Evolutionary conservation across 176 grass and related monocot species (phyloP), one percentile per base, ranked within the genome.

Genomic region (Rhipidocladum racemiflorum): DNA sequence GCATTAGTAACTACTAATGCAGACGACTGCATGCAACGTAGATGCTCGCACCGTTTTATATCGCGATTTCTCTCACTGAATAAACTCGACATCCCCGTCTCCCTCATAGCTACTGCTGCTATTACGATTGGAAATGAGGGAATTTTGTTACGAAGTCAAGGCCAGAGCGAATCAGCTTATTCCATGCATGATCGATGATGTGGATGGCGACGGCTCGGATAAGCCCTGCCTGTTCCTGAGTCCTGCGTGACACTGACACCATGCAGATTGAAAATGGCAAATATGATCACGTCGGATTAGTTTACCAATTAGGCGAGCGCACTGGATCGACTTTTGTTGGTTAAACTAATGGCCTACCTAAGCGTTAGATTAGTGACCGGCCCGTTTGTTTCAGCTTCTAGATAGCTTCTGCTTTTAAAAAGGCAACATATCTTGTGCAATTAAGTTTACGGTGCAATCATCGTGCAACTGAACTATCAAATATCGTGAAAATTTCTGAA

Each of bases 341-440:
- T 76, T 89, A 60, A 78, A 61, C 48, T 83, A 78, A 55, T 78
- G 24, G 55, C 56, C 80, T 78, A 86, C 56, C 79, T 71, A 73
- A 40, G 15, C 21, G 2, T 27, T 61, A 48, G 60, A 15, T 17
- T 7, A 61, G 29, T 62, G 21, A 36, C 29, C 42, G 5, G n/a
- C n/a, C n/a, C n/a, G n/a, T n/a, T n/a, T n/a, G n/a, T n/a, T n/a
- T n/a, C n/a, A n/a, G n/a, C n/a, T n/a, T n/a, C n/a, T n/a, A n/a
- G n/a, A n/a, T n/a, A n/a, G n/a, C n/a, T n/a, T n/a, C n/a, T n/a
- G n/a, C n/a, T n/a, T n/a, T n/a, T n/a, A n/a, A n/a, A n/a, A n/a
- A n/a, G n/a, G n/a, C n/a, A n/a, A n/a, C n/a, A n/a, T n/a, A n/a
- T n/a, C n/a, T n/a, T n/a, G n/a, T n/a, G n/a, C n/a, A n/a, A n/a